Percentiles rank a stretch among this genome's conserved stretches.
phyloP scores from a whole-genome alignment of 371 early-diverging fungal genomes.

The Syncephalis fuscata region DNA sequence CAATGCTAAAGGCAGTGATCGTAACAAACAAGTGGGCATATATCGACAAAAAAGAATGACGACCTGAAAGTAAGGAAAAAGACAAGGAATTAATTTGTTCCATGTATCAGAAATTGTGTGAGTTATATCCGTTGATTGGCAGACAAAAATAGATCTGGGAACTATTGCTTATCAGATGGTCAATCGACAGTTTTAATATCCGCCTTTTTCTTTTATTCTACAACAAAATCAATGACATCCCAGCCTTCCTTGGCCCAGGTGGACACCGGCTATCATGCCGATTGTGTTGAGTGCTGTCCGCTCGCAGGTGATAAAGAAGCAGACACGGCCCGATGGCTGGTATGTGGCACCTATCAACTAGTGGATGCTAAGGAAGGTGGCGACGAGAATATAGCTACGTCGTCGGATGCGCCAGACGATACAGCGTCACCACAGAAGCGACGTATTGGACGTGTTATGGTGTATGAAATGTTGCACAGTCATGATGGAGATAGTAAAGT shows the following conservation, averaged over 20 bases:
- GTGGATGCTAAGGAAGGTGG: slow-evolving; percentile 7
- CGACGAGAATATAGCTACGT: slow-evolving; percentile 13
- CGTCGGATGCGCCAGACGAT: slow-evolving; percentile 9
- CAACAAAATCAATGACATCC: slow-evolving; percentile 1
- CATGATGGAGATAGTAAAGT: slow-evolving; percentile 7
- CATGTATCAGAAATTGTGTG: no score
- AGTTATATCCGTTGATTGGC: no score
- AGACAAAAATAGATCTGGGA: no score
- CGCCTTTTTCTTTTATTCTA: no score
- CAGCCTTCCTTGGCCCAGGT: slow-evolving; percentile 7
- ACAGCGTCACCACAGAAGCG: slow-evolving; percentile 10
- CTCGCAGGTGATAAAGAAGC: slow-evolving; percentile 15
- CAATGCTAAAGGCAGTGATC: no score
- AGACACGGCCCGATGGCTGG: slow-evolving; percentile 14
- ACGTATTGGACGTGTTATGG: slow-evolving; percentile 19
- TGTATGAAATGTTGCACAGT: slow-evolving; percentile 10
- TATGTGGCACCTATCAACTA: slow-evolving; percentile 72
- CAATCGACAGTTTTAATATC: no score
- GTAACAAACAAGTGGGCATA: no score
- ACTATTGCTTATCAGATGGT: no score
- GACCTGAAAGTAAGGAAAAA: no score
- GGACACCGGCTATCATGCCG: slow-evolving; percentile 66
- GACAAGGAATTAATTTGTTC: no score
- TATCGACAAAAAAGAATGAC: no score
- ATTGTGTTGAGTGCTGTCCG: slow-evolving; percentile 70